These are phyloP conservation scores for Colletotrichum tanaceti DNA, from an alignment of 2,329 filamentous ascomycete species.

Conservation along the genomic window DNA sequence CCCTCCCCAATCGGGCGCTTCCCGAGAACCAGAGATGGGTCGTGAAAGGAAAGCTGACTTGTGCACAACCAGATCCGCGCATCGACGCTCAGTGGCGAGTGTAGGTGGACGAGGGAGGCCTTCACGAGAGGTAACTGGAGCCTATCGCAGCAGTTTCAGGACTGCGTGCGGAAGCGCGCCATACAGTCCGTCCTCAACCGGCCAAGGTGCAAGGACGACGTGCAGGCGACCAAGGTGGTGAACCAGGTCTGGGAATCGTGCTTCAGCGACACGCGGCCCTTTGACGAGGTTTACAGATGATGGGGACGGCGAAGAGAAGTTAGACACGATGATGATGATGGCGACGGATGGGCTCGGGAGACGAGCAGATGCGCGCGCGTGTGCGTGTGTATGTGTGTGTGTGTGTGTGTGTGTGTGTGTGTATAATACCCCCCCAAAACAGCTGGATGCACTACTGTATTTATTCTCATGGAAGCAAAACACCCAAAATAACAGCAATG, in stretches of 20 bases:
- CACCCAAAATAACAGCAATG: slow-evolving; percentile 19
- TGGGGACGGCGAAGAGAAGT: neutral
- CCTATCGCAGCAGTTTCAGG: slow-evolving; percentile 91
- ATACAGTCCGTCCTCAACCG: slow-evolving; percentile 82
- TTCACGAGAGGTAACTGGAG: slow-evolving; percentile 87
- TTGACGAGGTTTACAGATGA: slow-evolving; percentile 94
- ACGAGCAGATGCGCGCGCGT: neutral
- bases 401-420: slow-evolving; percentile 35
- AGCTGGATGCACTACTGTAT: slow-evolving; percentile 27
- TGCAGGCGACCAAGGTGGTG: slow-evolving; percentile 86
- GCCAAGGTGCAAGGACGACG: slow-evolving; percentile 84
- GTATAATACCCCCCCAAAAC: slow-evolving; percentile 43
- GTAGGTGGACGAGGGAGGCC: slow-evolving; percentile 88
- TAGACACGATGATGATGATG: neutral
- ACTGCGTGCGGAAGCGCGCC: slow-evolving; percentile 87
- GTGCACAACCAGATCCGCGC: slow-evolving; percentile 78
- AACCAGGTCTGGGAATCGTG: slow-evolving; percentile 99
- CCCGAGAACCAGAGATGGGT: rapidly evolving
- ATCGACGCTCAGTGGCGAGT: slow-evolving; percentile 92
- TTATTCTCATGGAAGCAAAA: slow-evolving; percentile 14
- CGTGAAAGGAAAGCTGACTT: slow-evolving; percentile 28
- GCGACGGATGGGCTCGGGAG: slow-evolving; percentile 3
- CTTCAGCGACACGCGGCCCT: slow-evolving; percentile 92
- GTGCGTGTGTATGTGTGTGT: too few species aligned
- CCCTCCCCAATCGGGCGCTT: too few species aligned